Percentiles rank a stretch among this genome's conserved stretches.
These are phyloP conservation scores for Tetracentron sinense DNA, from an alignment of 164 flowering plant species.

Conservation along the genomic window DNA sequence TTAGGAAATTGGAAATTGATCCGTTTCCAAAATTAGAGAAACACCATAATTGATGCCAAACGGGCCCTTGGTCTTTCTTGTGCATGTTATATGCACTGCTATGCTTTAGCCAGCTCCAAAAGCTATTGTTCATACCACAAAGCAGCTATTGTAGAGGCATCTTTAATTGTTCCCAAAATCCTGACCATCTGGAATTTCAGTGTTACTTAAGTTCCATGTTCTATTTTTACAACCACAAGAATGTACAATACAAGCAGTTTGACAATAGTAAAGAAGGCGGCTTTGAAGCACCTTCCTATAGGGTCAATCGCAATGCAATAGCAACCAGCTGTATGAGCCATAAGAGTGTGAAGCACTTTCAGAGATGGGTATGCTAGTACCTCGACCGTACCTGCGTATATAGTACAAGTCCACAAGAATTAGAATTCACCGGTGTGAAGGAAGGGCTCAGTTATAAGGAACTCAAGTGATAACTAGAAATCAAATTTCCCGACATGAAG, in stretches of 20 bases:
- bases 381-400: conserved; percentile 75
- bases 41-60: too few species aligned
- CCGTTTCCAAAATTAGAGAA: too few species aligned
- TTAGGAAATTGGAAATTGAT: too few species aligned
- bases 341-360: conserved; percentile 66
- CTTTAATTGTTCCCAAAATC: too few species aligned
- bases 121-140: too few species aligned
- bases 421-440: neutral
- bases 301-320: conserved; percentile 98
- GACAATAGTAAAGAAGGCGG: neutral
- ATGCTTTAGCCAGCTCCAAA: too few species aligned
- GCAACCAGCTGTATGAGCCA: conserved; percentile 99
- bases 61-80: too few species aligned
- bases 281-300: conserved; percentile 59
- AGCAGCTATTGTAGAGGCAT: too few species aligned
- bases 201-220: neutral
- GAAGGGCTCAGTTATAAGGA: neutral
- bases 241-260: neutral
- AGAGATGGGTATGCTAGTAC: conserved; percentile 93
- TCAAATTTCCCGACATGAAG: neutral
- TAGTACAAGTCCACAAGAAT: conserved; percentile 2
- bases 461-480: neutral
- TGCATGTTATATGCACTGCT: too few species aligned
- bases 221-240: neutral
- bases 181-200: neutral